Evolutionary conservation across 129 eudicot species (phyloP).

Genomic region (Saussurea involucrata): DNA sequence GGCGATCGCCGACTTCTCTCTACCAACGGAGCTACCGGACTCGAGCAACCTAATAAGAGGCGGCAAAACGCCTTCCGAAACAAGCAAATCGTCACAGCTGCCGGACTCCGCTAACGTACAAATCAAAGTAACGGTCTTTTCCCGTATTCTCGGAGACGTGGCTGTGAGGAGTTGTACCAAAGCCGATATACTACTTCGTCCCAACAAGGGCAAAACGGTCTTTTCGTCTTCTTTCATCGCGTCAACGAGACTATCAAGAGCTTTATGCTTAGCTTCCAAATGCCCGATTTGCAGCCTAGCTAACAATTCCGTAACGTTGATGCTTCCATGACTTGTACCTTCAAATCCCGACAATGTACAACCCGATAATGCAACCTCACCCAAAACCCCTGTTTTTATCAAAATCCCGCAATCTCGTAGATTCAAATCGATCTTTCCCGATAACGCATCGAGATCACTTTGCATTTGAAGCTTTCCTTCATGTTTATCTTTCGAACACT

Average conservation of each 20-base stretch:
- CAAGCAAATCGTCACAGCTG: constrained; percentile 67
- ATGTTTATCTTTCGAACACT: constrained; percentile 46
- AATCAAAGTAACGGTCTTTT: constrained; percentile 63
- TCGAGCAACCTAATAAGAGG: constrained; percentile 76
- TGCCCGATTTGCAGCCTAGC: constrained; percentile 95
- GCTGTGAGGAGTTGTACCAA: constrained; percentile 80
- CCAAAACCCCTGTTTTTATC: constrained; percentile 83
- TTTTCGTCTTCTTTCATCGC: constrained; percentile 83
- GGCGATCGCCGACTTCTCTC: constrained; percentile 77
- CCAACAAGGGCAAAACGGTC: constrained; percentile 51
- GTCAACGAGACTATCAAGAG: constrained; percentile 69
- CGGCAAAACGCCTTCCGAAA: constrained; percentile 83
- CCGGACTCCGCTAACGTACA: constrained; percentile 80
- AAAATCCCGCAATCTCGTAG: constrained; percentile 80
- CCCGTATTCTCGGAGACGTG: constrained; percentile 71
- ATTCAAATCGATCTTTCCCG: constrained; percentile 64
- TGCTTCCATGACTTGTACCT: constrained; percentile 24
- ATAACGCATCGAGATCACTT: constrained; percentile 74
- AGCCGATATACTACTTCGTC: constrained; percentile 71
- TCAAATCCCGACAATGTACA: constrained; percentile 36
- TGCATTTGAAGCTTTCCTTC: constrained; percentile 93
- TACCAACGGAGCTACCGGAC: constrained; percentile 67
- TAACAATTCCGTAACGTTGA: constrained; percentile 50
- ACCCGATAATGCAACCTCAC: constrained; percentile 48
- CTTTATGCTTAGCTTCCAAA: constrained; percentile 73